Evolutionary conservation across 176 grass and related monocot species (phyloP).

Genomic region (Ampelocalamus luodianensis): DNA sequence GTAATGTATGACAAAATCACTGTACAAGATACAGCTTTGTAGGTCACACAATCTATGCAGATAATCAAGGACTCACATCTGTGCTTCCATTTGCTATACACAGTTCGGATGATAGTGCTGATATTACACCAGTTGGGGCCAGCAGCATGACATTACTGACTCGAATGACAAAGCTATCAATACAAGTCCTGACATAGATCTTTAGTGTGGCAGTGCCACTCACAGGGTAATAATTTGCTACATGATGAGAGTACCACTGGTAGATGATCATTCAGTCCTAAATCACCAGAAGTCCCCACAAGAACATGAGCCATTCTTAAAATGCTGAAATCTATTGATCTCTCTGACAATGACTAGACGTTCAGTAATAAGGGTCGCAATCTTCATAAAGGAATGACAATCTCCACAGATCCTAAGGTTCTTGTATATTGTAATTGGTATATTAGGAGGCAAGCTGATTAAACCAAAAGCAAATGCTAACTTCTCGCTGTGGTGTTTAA

Average conservation of each 20-base stretch:
- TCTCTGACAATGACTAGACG: constrained; percentile 48
- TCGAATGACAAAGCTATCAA: constrained; percentile 41
- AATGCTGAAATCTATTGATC: constrained; percentile 52
- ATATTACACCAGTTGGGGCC: constrained; percentile 41
- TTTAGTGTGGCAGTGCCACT: constrained; percentile 26
- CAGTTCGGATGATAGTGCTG: constrained; percentile 37
- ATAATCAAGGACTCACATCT: constrained; percentile 29
- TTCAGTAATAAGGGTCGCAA: constrained; percentile 31
- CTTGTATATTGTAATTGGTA: constrained; percentile 57
- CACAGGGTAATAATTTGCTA: constrained; percentile 44
- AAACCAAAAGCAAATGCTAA: constrained; percentile 56
- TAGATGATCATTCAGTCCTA: constrained; percentile 41
- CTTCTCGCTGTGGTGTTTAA: constrained; percentile 54
- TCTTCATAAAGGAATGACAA: constrained; percentile 55
- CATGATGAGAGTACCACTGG: constrained; percentile 35
- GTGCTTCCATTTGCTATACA: constrained; percentile 26
- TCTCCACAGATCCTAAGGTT: constrained; percentile 58
- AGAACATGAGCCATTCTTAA: constrained; percentile 50
- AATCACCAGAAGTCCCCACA: constrained; percentile 61
- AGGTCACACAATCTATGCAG: constrained; percentile 25
- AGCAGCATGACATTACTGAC: constrained; percentile 45
- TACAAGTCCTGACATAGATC: constrained; percentile 43
- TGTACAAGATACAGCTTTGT: constrained; percentile 28
- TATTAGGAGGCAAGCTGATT: constrained; percentile 45
- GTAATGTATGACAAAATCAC: constrained; percentile 28